Base-by-base conservation (phyloP, 1,284 basidiomycete genomes). In the Ceratobasidium sp. region DNA sequence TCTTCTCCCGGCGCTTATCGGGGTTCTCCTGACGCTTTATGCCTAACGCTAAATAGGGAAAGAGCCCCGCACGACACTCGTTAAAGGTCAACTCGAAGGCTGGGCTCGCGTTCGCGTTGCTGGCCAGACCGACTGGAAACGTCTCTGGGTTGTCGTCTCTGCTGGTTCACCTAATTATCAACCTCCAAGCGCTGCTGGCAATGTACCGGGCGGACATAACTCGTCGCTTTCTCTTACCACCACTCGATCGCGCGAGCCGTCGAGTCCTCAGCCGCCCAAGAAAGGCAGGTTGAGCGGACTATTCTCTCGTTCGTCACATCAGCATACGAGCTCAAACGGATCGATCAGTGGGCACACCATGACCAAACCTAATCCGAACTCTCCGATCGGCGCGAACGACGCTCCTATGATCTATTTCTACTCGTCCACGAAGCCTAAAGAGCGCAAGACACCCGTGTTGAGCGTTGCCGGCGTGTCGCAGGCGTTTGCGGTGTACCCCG, bases 101-200 rank as follows among this genome's bases (percentile, higher is more conserved):
- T 97, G 95, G 94, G 93, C 96, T 50, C 90, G 93, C 77, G 90
- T 97, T 31, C 91, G 98, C 54, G 88, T 98, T 64, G 94, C 97
- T 63, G 97, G 97, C n/a, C 95, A 97, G 79, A 97, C 94, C 0
- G 96, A 98, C 79, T 99, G 97, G 97, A 96, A 96, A 80, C 89
- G 90, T 63, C 88, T 97, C 72, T 99, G 95, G 94, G 90, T 96
- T 86, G 89, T 93, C 7, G 85, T 98, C 47, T 72, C 69, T 1
- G 69, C 69, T 41, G 69, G 69, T 11, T 60, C 69, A 14, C 29
- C 29, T 84, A 44, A 84, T 22, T 83, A 83, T 51, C 80, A 72
- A 50, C 44, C 79, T 78, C 36, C 36, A 11, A 41, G 36, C 36
- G 36, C 36, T 5, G 11, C 36, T 11, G 36, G 36, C 11, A 17